A percentile compares a stretch with the other conserved stretches of the same genome.
phyloP scores from a whole-genome alignment of 2,329 filamentous ascomycete species.

The Colletotrichum cereale region DNA sequence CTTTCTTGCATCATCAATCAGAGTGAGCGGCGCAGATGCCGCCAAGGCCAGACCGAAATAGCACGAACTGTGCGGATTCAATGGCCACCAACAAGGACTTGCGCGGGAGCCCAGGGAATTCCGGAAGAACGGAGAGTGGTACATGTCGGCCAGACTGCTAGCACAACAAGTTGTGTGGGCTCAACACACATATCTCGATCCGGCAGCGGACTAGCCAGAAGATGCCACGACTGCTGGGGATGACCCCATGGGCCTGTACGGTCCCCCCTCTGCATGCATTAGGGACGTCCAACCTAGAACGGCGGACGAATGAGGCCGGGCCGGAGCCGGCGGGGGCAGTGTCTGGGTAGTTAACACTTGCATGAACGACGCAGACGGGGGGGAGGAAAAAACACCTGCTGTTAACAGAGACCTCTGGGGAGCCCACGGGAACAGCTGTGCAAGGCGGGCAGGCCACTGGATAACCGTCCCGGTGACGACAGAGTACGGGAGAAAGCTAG shows the following conservation, averaged over 20 bases:
- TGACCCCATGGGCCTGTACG: slow-evolving; percentile 39
- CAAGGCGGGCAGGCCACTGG: slow-evolving; percentile 3
- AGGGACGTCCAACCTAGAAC: slow-evolving; percentile 32
- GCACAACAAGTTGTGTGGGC: slow-evolving; percentile 34
- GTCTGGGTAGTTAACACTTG: slow-evolving; percentile 29
- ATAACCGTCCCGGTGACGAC: neutral
- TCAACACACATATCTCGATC: slow-evolving; percentile 32
- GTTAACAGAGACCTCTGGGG: neutral
- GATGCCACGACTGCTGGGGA: slow-evolving; percentile 51
- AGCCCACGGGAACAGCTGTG: neutral
- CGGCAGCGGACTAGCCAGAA: slow-evolving; percentile 47
- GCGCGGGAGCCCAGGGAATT: neutral
- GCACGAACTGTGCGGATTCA: neutral
- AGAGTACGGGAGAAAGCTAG: neutral
- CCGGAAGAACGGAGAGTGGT: neutral
- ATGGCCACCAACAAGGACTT: neutral
- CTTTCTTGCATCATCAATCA: neutral
- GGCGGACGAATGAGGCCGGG: slow-evolving; percentile 37
- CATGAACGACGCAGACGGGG: slow-evolving; percentile 35
- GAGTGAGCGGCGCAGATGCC: neutral
- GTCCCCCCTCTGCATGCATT: slow-evolving; percentile 45
- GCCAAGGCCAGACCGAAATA: neutral
- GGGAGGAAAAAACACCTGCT: neutral
- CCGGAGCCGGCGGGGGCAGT: slow-evolving; percentile 35
- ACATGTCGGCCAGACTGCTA: slow-evolving; percentile 24